phyloP scores from a whole-genome alignment of 2,329 filamentous ascomycete genomes.

The Penicillium sp. region DNA sequence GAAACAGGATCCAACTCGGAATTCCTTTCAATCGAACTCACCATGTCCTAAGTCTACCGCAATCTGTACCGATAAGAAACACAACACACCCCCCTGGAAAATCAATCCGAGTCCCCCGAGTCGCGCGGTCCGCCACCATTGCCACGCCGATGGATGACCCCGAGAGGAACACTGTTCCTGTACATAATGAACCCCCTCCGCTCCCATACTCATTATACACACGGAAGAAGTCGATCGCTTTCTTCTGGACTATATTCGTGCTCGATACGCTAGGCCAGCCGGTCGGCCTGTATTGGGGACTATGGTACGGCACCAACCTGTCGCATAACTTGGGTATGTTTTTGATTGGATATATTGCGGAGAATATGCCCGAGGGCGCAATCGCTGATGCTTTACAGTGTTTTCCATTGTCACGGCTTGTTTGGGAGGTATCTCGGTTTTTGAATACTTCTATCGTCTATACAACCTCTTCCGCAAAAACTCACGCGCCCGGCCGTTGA shows the following conservation, averaged over 20 bases:
- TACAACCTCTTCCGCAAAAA: constrained; percentile 39
- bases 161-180: constrained; percentile 24
- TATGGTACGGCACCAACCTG: constrained; percentile 59
- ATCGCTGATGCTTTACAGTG: constrained; percentile 26
- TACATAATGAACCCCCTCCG: constrained; percentile 43
- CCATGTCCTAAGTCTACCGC: constrained; percentile 9
- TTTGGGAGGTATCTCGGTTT: constrained; percentile 44
- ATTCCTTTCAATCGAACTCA: not conserved
- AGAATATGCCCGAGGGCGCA: not conserved
- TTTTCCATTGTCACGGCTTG: constrained; percentile 45
- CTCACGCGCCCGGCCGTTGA: constrained; percentile 41
- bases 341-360: not conserved
- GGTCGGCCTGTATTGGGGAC: constrained; percentile 59
- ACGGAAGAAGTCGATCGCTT: constrained; percentile 56
- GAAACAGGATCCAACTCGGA: not conserved
- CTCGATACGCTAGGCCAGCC: constrained; percentile 61
- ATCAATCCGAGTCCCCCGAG: not conserved
- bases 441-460: constrained; percentile 46
- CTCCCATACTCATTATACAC: constrained; percentile 58
- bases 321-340: constrained; percentile 43
- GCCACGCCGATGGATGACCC: constrained; percentile 33
- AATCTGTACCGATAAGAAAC: not conserved
- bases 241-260: constrained; percentile 62
- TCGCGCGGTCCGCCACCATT: constrained; percentile 13
- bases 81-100: not conserved